Conservation (phyloP, 179 eudicot species). For the Heliamphora pulchella region DNA sequence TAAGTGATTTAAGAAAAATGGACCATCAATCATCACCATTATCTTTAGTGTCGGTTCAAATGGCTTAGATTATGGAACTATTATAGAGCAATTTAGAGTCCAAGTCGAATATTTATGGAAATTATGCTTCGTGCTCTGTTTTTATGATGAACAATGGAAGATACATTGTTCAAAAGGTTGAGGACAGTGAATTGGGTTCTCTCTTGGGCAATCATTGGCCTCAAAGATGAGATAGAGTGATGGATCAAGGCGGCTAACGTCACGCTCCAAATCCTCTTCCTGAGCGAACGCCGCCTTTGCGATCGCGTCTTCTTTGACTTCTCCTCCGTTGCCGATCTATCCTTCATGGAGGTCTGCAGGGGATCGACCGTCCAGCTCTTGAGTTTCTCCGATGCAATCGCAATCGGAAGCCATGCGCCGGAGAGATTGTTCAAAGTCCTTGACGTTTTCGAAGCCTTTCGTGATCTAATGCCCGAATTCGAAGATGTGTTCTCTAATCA, state of each 20-base stretch:
- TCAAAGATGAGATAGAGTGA: constrained; percentile 75
- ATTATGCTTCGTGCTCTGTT: constrained; percentile 57
- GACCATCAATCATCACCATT: constrained; percentile 27
- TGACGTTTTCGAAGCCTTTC: constrained; percentile 67
- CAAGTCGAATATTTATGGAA: constrained; percentile 66
- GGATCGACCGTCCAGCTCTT: constrained; percentile 64
- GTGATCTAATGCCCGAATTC: constrained; percentile 78
- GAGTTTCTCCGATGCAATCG: constrained; percentile 73
- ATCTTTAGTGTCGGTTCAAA: constrained; percentile 56
- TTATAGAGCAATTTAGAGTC: constrained; percentile 81
- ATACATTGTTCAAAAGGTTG: constrained; percentile 77
- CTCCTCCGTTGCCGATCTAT: constrained; percentile 51
- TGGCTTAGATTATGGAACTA: constrained; percentile 86
- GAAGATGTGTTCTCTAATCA: constrained; percentile 70
- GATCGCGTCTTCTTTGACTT: constrained; percentile 68
- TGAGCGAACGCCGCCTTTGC: constrained; percentile 78
- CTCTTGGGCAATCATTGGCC: constrained; percentile 74
- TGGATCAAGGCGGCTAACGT: constrained; percentile 69
- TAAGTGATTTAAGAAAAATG: constrained; percentile 20
- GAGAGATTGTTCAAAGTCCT: constrained; percentile 79
- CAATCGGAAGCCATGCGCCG: constrained; percentile 72
- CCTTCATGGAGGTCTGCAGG: constrained; percentile 94
- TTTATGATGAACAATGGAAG: constrained; percentile 90
- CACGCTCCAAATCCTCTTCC: constrained; percentile 64
- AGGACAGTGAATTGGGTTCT: constrained; percentile 62